Conservation (phyloP, 352 stramenopile species). For the Pythium phragmiticola region DNA sequence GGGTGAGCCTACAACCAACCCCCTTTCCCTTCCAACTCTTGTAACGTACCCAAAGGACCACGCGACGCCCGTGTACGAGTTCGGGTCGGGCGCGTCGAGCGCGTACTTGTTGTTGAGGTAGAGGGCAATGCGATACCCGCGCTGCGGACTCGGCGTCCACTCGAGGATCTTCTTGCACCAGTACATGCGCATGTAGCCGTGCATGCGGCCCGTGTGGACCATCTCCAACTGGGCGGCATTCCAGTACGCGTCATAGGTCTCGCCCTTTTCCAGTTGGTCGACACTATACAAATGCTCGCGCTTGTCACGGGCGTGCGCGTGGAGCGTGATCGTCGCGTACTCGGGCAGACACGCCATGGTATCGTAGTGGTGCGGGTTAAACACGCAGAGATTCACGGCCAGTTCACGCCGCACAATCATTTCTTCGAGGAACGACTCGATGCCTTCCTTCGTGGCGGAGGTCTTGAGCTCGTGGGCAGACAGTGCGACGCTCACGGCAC, state of each 20-base stretch:
- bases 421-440: slow-evolving; percentile 96
- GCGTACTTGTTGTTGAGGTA: slow-evolving; percentile 99
- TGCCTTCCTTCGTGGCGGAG: slow-evolving; percentile 61
- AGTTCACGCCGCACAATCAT: slow-evolving; percentile 96
- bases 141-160: slow-evolving; percentile 91
- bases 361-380: slow-evolving; percentile 93
- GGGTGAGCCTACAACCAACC: not conserved
- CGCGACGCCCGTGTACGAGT: slow-evolving; percentile 87
- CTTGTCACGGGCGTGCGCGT: slow-evolving; percentile 84
- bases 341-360: slow-evolving; percentile 81
- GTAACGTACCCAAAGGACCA: slow-evolving; percentile 67
- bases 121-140: slow-evolving; percentile 91
- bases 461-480: slow-evolving; percentile 59
- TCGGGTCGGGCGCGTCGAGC: slow-evolving; percentile 96
- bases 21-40: not conserved
- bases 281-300: slow-evolving; percentile 91
- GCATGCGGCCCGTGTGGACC: slow-evolving; percentile 91
- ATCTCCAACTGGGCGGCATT: slow-evolving; percentile 98
- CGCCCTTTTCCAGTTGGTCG: slow-evolving; percentile 89
- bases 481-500: slow-evolving; percentile 63
- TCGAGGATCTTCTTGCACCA: slow-evolving; percentile 99
- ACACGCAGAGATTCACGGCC: slow-evolving; percentile 97
- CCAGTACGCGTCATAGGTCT: slow-evolving; percentile 97
- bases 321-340: slow-evolving; percentile 93
- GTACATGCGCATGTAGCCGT: slow-evolving; percentile 97